phyloP scores from a whole-genome alignment of 2,329 filamentous ascomycete genomes.

The Xylaria sp. region DNA sequence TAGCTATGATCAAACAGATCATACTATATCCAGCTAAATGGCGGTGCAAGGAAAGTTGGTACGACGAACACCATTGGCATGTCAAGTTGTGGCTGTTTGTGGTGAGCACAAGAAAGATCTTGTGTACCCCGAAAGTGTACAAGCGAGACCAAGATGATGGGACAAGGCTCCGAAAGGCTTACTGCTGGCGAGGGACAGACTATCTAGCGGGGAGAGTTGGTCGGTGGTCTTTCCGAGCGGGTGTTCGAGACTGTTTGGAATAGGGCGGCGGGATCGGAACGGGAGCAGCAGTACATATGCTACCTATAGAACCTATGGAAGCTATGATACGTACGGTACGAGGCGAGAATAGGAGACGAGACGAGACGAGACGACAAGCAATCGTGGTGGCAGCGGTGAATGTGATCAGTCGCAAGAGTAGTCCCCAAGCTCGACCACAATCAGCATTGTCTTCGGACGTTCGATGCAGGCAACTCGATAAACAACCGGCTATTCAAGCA shows the following conservation, averaged over 20 bases:
- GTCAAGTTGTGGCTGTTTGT: slow-evolving; percentile 23
- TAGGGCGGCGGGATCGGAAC: slow-evolving; percentile 29
- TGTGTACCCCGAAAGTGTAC: slow-evolving; percentile 39
- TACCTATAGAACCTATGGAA: too few species aligned
- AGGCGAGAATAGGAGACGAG: slow-evolving; percentile 9
- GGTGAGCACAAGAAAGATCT: slow-evolving; percentile 40
- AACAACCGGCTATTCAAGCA: slow-evolving; percentile 21
- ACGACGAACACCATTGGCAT: slow-evolving; percentile 20
- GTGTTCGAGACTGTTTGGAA: slow-evolving; percentile 23
- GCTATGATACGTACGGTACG: too few species aligned
- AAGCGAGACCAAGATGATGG: slow-evolving; percentile 35
- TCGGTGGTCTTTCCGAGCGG: slow-evolving; percentile 18
- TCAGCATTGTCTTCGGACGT: slow-evolving; percentile 27
- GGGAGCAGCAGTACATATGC: background rate
- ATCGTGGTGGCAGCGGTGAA: slow-evolving; percentile 10
- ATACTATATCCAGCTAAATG: slow-evolving; percentile 22
- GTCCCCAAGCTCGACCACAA: slow-evolving; percentile 17
- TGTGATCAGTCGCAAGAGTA: slow-evolving; percentile 34
- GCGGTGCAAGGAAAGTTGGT: slow-evolving; percentile 21
- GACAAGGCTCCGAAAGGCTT: slow-evolving; percentile 32
- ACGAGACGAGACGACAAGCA: slow-evolving; percentile 18
- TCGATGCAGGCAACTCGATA: slow-evolving; percentile 14
- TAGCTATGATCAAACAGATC: slow-evolving; percentile 10
- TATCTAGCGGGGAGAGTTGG: slow-evolving; percentile 33
- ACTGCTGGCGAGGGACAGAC: slow-evolving; percentile 40